phyloP scores from a whole-genome alignment of 2,329 filamentous ascomycete species.

The Tolypocladium amazonense region DNA sequence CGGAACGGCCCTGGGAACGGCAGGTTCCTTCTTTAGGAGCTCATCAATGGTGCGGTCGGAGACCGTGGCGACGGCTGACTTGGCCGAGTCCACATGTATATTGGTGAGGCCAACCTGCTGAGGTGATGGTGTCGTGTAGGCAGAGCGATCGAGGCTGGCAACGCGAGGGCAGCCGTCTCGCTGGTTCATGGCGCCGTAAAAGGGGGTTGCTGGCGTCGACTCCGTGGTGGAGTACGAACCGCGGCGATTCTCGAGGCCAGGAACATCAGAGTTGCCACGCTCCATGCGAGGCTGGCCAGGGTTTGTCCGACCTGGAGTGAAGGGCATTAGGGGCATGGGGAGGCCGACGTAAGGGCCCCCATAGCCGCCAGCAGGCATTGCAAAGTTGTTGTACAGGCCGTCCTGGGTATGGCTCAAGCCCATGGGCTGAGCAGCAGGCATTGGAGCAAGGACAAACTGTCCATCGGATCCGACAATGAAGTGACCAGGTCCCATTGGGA shows the following conservation, averaged over 20 bases:
- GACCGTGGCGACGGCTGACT: slow-evolving; percentile 26
- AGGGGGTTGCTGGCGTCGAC: slow-evolving; percentile 55
- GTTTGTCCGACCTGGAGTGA: slow-evolving; percentile 39
- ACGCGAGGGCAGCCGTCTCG: slow-evolving; percentile 51
- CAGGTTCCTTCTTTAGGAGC: slow-evolving; percentile 63
- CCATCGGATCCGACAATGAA: slow-evolving; percentile 29
- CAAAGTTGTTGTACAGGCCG: slow-evolving; percentile 20
- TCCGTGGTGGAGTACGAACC: slow-evolving; percentile 60
- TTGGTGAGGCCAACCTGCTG: slow-evolving; percentile 40
- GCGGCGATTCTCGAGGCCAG: slow-evolving; percentile 53
- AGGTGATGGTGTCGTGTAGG: slow-evolving; percentile 57
- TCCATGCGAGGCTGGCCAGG: slow-evolving; percentile 35
- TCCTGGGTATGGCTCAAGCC: slow-evolving; percentile 23
- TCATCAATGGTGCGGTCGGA: slow-evolving; percentile 48
- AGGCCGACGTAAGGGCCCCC: slow-evolving; percentile 25
- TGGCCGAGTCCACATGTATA: slow-evolving; percentile 29
- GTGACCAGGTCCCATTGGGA: slow-evolving; percentile 22
- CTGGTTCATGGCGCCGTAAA: slow-evolving; percentile 47
- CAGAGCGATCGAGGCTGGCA: slow-evolving; percentile 48
- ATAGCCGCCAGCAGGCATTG: slow-evolving; percentile 21
- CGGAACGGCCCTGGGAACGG: slow-evolving; percentile 79
- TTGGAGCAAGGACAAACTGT: slow-evolving; percentile 25
- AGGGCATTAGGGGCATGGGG: slow-evolving; percentile 33
- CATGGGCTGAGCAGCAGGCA: slow-evolving; percentile 22
- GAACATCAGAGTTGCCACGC: slow-evolving; percentile 41